Percentiles rank a stretch among this genome's conserved stretches.
Evolutionary conservation across 495 filamentous ascomycete species (phyloP).

Genomic region (Rostrohypoxylon terebratum): DNA sequence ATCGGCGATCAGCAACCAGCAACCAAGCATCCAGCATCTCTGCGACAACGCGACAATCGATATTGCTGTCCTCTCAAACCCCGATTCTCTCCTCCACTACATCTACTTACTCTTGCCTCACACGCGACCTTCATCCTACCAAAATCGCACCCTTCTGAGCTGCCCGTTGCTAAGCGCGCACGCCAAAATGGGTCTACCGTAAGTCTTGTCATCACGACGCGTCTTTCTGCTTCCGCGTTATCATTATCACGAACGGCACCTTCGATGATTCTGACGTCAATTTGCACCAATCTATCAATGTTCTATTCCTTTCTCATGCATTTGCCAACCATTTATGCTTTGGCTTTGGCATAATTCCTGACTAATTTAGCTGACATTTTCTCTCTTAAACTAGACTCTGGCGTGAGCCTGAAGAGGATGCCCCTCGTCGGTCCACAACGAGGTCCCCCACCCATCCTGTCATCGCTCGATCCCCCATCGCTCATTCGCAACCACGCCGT

Average conservation of each 20-base stretch:
- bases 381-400: constrained; percentile 59
- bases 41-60: constrained; percentile 7
- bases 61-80: background rate
- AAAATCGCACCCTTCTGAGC: background rate
- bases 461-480: constrained; percentile 77
- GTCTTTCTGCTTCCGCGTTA: constrained; percentile 16
- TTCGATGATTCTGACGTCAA: constrained; percentile 6
- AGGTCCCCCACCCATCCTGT: constrained; percentile 58
- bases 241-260: constrained; percentile 8
- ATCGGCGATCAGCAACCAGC: background rate
- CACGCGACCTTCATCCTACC: background rate
- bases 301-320: background rate
- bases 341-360: background rate
- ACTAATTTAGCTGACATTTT: constrained; percentile 17
- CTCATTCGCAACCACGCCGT: constrained; percentile 74
- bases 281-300: background rate
- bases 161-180: constrained; percentile 27
- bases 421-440: constrained; percentile 64
- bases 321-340: background rate
- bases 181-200: constrained; percentile 83
- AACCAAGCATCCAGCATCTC: background rate
- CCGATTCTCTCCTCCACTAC: background rate
- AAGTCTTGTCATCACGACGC: constrained; percentile 59
- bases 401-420: constrained; percentile 67
- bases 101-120: background rate